Base-by-base conservation (phyloP, 306 rosid species). In the Prunus kanzakura region DNA sequence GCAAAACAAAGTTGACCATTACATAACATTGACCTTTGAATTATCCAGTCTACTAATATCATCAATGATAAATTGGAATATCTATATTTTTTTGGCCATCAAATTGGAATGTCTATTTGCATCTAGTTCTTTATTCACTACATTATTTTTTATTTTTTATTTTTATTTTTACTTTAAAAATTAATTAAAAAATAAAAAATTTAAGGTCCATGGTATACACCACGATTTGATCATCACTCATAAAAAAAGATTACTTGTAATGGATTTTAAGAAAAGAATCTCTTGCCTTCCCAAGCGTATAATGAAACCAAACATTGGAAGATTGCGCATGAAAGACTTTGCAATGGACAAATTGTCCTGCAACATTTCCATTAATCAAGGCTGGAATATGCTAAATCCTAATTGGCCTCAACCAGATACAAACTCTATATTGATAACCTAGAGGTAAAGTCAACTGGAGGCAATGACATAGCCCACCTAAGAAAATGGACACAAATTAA, bases 341-440 rank as follows among this genome's bases (percentile, higher is more conserved):
- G 55, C 46, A 15, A 72, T 43, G 78, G 75, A 76, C 68, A 73
- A 67, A 54, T 50, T 25, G 41, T 45, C 56, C 27, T 19, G 57
- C 27, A 73, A 74, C 67, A 45, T 56, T 81, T 80, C 78, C 86
- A 82, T 63, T 64, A 79, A 79, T 74, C 82, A 89, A 76, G 85
- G 76, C 16, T 67, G 74, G 89, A 87, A 84, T 90, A 90, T 90
- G 88, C 92, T 79, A 79, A 51, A 51, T 43, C 69, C 77, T 38
- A 58, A 65, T 78, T 72, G 71, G 76, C 72, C 68, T 46, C 25
- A 35, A 56, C 69, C 51, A 25, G 27, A 18, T 38, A 52, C 9
- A 15, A 66, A 56, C 30, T 52, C 72, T 32, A 43, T 11, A 57
- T 22, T 20, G 41, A 25, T 30, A 60, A 41, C 67, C 13, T 67